Base-by-base conservation (phyloP, 2,329 filamentous ascomycete genomes). In the Colletotrichum endophyticum region DNA sequence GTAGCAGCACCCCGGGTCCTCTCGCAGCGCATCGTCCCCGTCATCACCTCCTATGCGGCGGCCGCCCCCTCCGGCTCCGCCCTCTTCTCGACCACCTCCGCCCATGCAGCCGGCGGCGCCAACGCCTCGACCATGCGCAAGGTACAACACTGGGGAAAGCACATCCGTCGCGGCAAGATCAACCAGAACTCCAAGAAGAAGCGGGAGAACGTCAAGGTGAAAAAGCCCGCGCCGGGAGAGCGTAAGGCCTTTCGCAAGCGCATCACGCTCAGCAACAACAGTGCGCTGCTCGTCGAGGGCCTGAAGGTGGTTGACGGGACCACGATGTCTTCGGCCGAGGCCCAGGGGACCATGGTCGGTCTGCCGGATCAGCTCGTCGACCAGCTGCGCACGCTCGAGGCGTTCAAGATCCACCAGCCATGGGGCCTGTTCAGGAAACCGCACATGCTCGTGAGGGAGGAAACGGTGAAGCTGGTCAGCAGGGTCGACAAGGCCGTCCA, bases 211-310 rank as follows among this genome's bases (percentile, higher is more conserved):
- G 84, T 84, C 30, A 84, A 85, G 30, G 83, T 87, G 72, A 91
- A 90, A 84, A 89, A 92, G 19, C 94, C 94, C 25, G 88, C 88
- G 15, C 89, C 92, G 5, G 96, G 96, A 79, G 96, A 98, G 89
- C 92, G 96, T 79, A 98, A 96, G 86, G 95, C 95, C 32, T 89
- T 95, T 83, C 93, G 96, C 79, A 98, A 98, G 88, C 93, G 95
- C 80, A 95, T 99, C 81, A 93, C 98, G 76, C 92, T 99, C 77
- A 96, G 94, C 88, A 99, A 99, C 87, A 94, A 95, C 85, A 99
- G 98, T 86, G 97, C 97, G 66, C 88, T 98, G 49, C 92, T 94
- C 76, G 94, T 99, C 9, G 83, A 88, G 28, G 94, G 92, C 13
- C 88, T 98, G 79, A 86, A 89, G 76, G 90, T 93, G 66, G 82